Conservation (phyloP, 2,329 filamentous ascomycete genomes). For the Plenodomus biglobosus region DNA sequence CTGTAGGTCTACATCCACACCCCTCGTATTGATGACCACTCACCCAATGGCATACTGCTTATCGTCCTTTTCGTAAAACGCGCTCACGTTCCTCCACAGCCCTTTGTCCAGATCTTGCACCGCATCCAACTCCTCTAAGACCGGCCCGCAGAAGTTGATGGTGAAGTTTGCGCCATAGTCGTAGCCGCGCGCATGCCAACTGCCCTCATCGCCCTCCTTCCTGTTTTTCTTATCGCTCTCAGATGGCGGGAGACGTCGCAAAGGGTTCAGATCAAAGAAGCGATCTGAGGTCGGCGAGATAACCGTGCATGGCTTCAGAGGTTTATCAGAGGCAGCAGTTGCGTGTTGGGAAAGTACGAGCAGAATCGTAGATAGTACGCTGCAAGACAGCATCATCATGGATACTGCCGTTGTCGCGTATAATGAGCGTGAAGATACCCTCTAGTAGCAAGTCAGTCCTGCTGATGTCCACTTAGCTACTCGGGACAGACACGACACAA, state of each 20-base stretch:
- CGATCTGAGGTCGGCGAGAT: slow-evolving; percentile 61
- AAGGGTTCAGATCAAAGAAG: slow-evolving; percentile 64
- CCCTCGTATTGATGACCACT: slow-evolving; percentile 34
- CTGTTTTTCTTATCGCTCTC: slow-evolving; percentile 43
- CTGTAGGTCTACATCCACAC: too few relatives aligned
- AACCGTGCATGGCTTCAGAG: slow-evolving; percentile 62
- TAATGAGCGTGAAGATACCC: too few relatives aligned
- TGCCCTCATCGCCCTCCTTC: slow-evolving; percentile 61
- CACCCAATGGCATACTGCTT: slow-evolving; percentile 75
- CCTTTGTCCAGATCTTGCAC: slow-evolving; percentile 65
- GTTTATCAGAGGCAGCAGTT: slow-evolving; percentile 44
- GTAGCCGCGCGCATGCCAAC: slow-evolving; percentile 67
- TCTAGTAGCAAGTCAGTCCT: background rate
- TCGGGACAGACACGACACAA: background rate
- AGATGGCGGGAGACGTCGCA: slow-evolving; percentile 55
- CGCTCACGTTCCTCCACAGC: slow-evolving; percentile 73
- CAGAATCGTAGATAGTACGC: background rate
- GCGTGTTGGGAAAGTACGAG: background rate
- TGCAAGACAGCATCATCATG: background rate
- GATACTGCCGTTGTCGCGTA: background rate
- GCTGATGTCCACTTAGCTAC: background rate
- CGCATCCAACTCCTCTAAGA: slow-evolving; percentile 66
- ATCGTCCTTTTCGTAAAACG: slow-evolving; percentile 68
- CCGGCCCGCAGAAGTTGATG: slow-evolving; percentile 75
- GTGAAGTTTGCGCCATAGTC: slow-evolving; percentile 83